phyloP scores from a whole-genome alignment of 108 stramenopile species.

The Pseudonitzschia multiseries region DNA sequence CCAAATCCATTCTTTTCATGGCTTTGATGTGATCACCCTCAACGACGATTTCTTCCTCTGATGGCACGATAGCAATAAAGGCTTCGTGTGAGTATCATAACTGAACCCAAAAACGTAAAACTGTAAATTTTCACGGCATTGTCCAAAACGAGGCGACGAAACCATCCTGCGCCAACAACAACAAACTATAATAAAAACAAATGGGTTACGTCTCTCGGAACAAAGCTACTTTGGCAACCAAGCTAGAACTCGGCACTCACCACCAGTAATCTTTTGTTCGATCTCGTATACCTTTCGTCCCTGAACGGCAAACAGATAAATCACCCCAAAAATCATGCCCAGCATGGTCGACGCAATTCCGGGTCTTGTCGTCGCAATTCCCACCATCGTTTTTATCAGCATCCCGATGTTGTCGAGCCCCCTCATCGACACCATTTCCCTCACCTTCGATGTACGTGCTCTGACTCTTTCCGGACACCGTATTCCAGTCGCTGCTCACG shows the following conservation, averaged over 20 bases:
- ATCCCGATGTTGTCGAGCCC: not conserved
- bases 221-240: slow-evolving; percentile 1
- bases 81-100: too few species aligned
- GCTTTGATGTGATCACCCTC: slow-evolving; percentile 16
- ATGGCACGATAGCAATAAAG: not conserved
- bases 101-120: not conserved
- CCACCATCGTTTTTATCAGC: not conserved
- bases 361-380: not conserved
- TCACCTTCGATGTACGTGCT: not conserved
- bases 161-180: not conserved
- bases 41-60: slow-evolving; percentile 12
- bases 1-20: slow-evolving; percentile 50
- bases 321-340: not conserved
- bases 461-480: not conserved
- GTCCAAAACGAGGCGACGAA: not conserved
- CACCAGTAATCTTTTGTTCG: slow-evolving; percentile 7
- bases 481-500: not conserved
- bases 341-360: slow-evolving; percentile 4
- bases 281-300: not conserved
- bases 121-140: not conserved
- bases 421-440: slow-evolving; percentile 1
- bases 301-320: slow-evolving; percentile 8
- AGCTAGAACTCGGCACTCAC: slow-evolving; percentile 16
- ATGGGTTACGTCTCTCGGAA: not conserved
- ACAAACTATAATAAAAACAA: not conserved